These are phyloP conservation scores for Trichoderma pleuroti DNA, from an alignment of 2,329 filamentous ascomycete species.

Conservation along the genomic window DNA sequence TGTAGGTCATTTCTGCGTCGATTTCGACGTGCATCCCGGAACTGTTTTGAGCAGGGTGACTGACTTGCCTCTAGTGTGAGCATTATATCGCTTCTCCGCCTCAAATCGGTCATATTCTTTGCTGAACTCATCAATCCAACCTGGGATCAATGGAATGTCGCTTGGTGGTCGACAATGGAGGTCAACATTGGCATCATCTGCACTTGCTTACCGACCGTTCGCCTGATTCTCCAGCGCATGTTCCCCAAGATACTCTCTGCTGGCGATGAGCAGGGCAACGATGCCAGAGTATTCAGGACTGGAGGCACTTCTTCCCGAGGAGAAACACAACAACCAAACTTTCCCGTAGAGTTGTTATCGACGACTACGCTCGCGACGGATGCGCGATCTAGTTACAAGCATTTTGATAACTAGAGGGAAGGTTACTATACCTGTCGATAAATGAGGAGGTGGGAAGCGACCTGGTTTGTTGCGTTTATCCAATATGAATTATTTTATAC, in stretches of 20 bases:
- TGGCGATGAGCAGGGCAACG: not conserved
- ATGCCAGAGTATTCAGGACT: not conserved
- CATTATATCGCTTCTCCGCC: conserved; percentile 31
- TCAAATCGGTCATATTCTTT: conserved; percentile 30
- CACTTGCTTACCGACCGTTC: conserved; percentile 33
- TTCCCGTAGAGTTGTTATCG: not conserved
- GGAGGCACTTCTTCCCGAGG: not conserved
- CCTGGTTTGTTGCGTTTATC: not conserved
- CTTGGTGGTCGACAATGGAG: conserved; percentile 36
- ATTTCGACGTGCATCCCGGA: not conserved
- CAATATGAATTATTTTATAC: not conserved
- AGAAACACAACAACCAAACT: not conserved
- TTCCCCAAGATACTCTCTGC: conserved; percentile 21
- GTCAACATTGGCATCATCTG: conserved; percentile 37
- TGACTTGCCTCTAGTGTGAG: conserved; percentile 28
- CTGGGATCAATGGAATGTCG: conserved; percentile 30
- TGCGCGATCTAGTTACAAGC: not conserved
- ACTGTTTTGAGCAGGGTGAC: not conserved
- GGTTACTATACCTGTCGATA: not conserved
- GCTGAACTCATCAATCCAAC: conserved; percentile 30
- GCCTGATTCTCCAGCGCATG: conserved; percentile 29
- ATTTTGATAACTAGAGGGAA: not conserved
- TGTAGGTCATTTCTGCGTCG: conserved; percentile 28
- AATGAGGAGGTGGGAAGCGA: not conserved
- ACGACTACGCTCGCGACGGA: not conserved